These are phyloP conservation scores for Trametes cubensis DNA, from an alignment of 768 basidiomycete genomes.

Conservation along the genomic window DNA sequence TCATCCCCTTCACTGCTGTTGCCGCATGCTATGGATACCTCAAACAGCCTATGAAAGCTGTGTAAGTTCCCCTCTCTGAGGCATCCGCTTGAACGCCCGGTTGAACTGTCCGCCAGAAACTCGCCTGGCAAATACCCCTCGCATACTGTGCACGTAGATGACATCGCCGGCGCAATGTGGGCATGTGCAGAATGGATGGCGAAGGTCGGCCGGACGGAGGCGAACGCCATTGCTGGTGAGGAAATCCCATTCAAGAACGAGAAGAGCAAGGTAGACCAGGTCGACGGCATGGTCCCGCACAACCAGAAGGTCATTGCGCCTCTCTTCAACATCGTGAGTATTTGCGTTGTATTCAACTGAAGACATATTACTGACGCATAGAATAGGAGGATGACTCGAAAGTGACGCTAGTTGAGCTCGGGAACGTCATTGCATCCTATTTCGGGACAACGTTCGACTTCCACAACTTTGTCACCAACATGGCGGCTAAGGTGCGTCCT, in stretches of 20 bases:
- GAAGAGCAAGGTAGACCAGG: conserved; percentile 64
- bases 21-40: conserved; percentile 81
- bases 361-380: neutral
- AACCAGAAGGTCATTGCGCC: conserved; percentile 67
- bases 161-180: conserved; percentile 79
- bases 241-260: conserved; percentile 69
- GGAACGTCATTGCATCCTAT: conserved; percentile 64
- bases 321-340: conserved; percentile 76
- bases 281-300: conserved; percentile 61
- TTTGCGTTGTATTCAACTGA: neutral
- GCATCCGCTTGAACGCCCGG: conserved; percentile 18
- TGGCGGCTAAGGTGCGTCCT: conserved; percentile 62
- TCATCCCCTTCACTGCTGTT: conserved; percentile 66
- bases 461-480: conserved; percentile 68
- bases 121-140: conserved; percentile 75
- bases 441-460: conserved; percentile 85
- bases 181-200: conserved; percentile 78
- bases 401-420: conserved; percentile 67
- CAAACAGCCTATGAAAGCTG: conserved; percentile 82
- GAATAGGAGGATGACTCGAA: conserved; percentile 74
- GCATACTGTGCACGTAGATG: conserved; percentile 77
- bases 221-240: conserved; percentile 67
- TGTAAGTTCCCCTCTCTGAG: conserved; percentile 49
- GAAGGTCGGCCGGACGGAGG: conserved; percentile 58
- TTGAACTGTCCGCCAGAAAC: conserved; percentile 52